These are phyloP conservation scores for Maudiozyma turicensis DNA, from an alignment of 805 yeast species.

Conservation along the genomic window DNA sequence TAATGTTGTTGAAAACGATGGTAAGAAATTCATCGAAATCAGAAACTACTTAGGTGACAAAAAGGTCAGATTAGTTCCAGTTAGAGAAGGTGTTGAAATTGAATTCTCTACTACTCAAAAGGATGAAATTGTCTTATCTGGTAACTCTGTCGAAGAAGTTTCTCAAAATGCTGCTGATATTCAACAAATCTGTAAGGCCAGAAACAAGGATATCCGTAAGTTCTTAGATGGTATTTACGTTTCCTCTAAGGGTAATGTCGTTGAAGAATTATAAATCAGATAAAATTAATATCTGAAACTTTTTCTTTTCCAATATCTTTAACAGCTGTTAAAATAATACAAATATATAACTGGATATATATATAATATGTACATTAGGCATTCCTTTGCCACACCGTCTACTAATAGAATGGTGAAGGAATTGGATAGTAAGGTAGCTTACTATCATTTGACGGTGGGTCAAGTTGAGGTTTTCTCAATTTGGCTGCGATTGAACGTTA, in stretches of 20 bases:
- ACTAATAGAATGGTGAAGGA: not conserved
- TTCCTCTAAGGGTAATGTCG: slow-evolving; percentile 86
- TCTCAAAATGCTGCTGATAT: slow-evolving; percentile 98
- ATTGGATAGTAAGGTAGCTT: not conserved
- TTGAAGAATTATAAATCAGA: slow-evolving; percentile 41
- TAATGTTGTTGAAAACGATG: slow-evolving; percentile 75
- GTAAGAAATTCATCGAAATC: slow-evolving; percentile 73
- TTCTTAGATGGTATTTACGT: slow-evolving; percentile 99
- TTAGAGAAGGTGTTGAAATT: slow-evolving; percentile 82
- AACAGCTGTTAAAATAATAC: not conserved
- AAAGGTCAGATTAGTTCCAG: slow-evolving; percentile 81
- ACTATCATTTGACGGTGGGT: not conserved
- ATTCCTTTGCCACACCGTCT: not conserved
- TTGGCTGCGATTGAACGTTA: slow-evolving; percentile 6
- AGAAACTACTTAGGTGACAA: slow-evolving; percentile 99
- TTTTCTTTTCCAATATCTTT: not conserved
- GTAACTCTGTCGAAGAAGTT: slow-evolving; percentile 70
- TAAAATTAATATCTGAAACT: not conserved
- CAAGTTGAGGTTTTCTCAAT: not conserved
- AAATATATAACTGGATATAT: not conserved
- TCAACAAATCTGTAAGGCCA: slow-evolving; percentile 95
- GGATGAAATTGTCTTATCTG: slow-evolving; percentile 88
- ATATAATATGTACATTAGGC: not conserved
- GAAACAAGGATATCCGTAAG: slow-evolving; percentile 99
- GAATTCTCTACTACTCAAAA: slow-evolving; percentile 76